Conservation (phyloP, 257 asterid species). For the Solanum stenotomum region DNA sequence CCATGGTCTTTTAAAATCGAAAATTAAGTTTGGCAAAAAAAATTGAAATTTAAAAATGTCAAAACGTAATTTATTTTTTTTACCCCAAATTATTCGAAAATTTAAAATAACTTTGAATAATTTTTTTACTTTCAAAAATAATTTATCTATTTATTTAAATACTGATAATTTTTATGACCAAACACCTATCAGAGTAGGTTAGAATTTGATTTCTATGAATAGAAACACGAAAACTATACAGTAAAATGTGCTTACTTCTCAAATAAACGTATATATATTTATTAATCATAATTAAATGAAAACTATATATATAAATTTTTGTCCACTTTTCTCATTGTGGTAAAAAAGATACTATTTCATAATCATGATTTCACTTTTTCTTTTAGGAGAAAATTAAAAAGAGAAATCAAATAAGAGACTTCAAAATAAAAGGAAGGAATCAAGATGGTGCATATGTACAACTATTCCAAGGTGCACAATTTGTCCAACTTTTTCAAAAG, state of each 20-base stretch:
- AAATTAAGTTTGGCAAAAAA: no score
- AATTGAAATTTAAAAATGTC: not conserved
- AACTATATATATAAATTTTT: not conserved
- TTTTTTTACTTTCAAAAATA: no score
- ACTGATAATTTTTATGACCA: not conserved
- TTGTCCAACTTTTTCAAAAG: not conserved
- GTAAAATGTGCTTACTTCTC: not conserved
- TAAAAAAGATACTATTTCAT: not conserved
- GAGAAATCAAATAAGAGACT: constrained; percentile 6
- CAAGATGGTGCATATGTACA: not conserved
- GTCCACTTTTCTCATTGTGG: not conserved
- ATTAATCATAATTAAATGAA: not conserved
- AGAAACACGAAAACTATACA: not conserved
- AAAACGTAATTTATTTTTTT: no score
- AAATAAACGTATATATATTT: not conserved
- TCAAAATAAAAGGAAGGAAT: not conserved
- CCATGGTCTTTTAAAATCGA: not conserved
- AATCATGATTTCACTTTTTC: not conserved
- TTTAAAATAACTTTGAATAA: no score
- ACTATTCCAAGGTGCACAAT: not conserved
- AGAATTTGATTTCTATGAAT: not conserved
- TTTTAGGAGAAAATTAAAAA: constrained; percentile 1
- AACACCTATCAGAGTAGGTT: not conserved
- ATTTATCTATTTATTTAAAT: no score
- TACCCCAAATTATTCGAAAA: no score